A percentile compares a stretch with the other conserved stretches of the same genome.
phyloP scores from a whole-genome alignment of 208 protist species.

The Trypanosoma vivax region DNA sequence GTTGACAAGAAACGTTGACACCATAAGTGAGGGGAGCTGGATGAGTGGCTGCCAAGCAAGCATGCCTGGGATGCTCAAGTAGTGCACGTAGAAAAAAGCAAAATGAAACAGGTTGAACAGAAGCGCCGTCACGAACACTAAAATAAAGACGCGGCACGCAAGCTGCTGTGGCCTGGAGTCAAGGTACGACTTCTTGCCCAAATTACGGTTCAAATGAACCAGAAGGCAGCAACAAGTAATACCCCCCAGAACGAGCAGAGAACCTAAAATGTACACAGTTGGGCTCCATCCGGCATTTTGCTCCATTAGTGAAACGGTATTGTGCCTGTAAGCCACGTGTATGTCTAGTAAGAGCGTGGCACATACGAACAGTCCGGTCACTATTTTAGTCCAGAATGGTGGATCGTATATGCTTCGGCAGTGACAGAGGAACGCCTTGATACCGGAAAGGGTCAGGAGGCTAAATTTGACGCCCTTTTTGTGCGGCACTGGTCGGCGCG shows the following conservation, averaged over 20 bases:
- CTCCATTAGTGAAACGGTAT: constrained; percentile 16
- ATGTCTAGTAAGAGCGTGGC: constrained; percentile 47
- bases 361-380: constrained; percentile 35
- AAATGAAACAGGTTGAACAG: constrained; percentile 44
- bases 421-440: constrained; percentile 9
- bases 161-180: constrained; percentile 81
- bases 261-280: constrained; percentile 28
- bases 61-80: constrained; percentile 20
- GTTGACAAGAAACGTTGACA: constrained; percentile 66
- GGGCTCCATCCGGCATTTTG: background rate
- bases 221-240: constrained; percentile 53
- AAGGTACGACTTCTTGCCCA: constrained; percentile 79
- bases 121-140: constrained; percentile 50
- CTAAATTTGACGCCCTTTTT: constrained; percentile 4
- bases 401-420: constrained; percentile 69
- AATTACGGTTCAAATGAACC: constrained; percentile 50
- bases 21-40: constrained; percentile 63
- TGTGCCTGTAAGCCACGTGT: constrained; percentile 16
- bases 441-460: constrained; percentile 4
- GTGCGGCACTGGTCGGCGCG: constrained; percentile 20
- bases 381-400: constrained; percentile 68
- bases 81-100: constrained; percentile 29
- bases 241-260: constrained; percentile 36
- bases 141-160: constrained; percentile 66
- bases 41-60: constrained; percentile 40